These are phyloP conservation scores for Naganishia friedmannii DNA, from an alignment of 768 basidiomycete species.

Conservation along the genomic window DNA sequence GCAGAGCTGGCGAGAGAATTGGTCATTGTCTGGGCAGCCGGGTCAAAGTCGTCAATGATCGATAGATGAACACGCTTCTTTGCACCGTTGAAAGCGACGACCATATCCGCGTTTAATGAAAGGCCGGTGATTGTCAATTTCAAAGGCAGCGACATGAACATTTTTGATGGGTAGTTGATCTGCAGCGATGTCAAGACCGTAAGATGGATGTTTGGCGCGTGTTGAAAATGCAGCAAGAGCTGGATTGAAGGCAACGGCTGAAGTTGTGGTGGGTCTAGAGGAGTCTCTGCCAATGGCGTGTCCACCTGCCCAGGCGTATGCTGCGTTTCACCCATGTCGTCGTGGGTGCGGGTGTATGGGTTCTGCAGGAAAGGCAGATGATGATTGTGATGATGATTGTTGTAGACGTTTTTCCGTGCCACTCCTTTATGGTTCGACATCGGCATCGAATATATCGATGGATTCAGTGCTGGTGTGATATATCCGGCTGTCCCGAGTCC, in stretches of 20 bases:
- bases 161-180: conserved; percentile 92
- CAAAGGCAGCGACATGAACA: conserved; percentile 96
- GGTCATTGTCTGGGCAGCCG: conserved; percentile 66
- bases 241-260: conserved; percentile 66
- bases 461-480: conserved; percentile 18
- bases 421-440: conserved; percentile 16
- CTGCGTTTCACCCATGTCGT: conserved; percentile 24
- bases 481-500: conserved; percentile 8
- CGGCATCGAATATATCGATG: conserved; percentile 24
- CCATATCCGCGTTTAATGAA: conserved; percentile 79
- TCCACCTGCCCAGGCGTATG: conserved; percentile 33
- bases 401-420: not conserved
- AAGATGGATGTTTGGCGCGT: conserved; percentile 83
- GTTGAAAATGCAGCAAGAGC: conserved; percentile 76
- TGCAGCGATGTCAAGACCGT: conserved; percentile 86
- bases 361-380: conserved; percentile 20
- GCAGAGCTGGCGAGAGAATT: conserved; percentile 23
- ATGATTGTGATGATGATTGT: conserved; percentile 10
- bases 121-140: conserved; percentile 87
- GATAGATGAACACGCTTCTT: conserved; percentile 79
- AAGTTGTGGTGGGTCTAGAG: conserved; percentile 47
- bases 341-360: conserved; percentile 14
- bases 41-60: conserved; percentile 81
- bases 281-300: conserved; percentile 32
- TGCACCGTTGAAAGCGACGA: conserved; percentile 85